A percentile compares a stretch with the other conserved stretches of the same genome.
Evolutionary conservation across 768 basidiomycete genomes (phyloP).

Genomic region (Chiua virens): DNA sequence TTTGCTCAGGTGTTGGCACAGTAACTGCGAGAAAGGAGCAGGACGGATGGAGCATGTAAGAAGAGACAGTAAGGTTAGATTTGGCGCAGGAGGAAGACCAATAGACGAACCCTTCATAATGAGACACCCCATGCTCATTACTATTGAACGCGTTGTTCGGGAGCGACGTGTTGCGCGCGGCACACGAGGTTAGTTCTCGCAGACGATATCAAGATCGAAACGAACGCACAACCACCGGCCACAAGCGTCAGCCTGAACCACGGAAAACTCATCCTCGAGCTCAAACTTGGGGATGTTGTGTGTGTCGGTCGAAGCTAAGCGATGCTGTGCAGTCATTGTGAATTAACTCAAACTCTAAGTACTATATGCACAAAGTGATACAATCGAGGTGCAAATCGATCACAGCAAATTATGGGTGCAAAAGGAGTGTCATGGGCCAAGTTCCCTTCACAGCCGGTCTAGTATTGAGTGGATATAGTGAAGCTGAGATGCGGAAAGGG

Average conservation of each 20-base stretch:
- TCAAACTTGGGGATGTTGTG: not conserved
- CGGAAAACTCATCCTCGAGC: slow-evolving; percentile 48
- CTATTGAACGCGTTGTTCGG: slow-evolving; percentile 29
- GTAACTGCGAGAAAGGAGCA: slow-evolving; percentile 26
- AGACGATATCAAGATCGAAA: not conserved
- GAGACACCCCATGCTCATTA: slow-evolving; percentile 55
- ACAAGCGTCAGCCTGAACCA: slow-evolving; percentile 53
- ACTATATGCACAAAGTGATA: not conserved
- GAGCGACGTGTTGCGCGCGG: not conserved
- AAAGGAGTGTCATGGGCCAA: not conserved
- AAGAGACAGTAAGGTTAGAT: slow-evolving; percentile 2
- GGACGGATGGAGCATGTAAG: not conserved
- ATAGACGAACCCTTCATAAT: slow-evolving; percentile 56
- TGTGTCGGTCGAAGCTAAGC: not conserved
- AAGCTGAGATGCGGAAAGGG: slow-evolving; percentile 9
- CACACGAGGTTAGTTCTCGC: slow-evolving; percentile 6
- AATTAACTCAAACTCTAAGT: slow-evolving; percentile 8
- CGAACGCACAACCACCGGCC: slow-evolving; percentile 48
- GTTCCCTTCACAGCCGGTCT: slow-evolving; percentile 9
- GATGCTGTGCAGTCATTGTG: slow-evolving; percentile 19
- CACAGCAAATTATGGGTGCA: slow-evolving; percentile 8
- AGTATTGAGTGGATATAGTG: slow-evolving; percentile 3
- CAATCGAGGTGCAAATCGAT: slow-evolving; percentile 7
- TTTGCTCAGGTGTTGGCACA: slow-evolving; percentile 37
- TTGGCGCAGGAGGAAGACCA: slow-evolving; percentile 4